Percentiles rank a stretch among this genome's conserved stretches.
phyloP scores from a whole-genome alignment of 2,329 filamentous ascomycete species.

The Cordyceps fumosorosea region DNA sequence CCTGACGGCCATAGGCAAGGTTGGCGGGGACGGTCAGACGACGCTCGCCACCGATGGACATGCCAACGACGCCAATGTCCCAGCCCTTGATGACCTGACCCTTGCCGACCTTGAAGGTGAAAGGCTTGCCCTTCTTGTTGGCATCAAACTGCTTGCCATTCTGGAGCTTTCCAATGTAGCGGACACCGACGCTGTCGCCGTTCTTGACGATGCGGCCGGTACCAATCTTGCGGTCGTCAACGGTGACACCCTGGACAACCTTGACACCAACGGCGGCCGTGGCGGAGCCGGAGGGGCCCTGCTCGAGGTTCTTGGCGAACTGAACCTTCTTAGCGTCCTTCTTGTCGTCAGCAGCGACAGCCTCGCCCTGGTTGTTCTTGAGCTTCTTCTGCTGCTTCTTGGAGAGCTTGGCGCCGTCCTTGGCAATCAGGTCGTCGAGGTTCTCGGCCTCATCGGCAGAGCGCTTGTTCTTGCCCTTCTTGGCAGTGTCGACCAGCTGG shows the following conservation, averaged over 20 bases:
- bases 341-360: slow-evolving; percentile 54
- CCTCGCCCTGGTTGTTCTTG: slow-evolving; percentile 96
- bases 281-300: slow-evolving; percentile 76
- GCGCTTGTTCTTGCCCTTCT: slow-evolving; percentile 91
- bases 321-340: slow-evolving; percentile 90
- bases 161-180: slow-evolving; percentile 95
- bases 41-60: slow-evolving; percentile 89
- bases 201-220: slow-evolving; percentile 80
- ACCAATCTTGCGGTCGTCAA: slow-evolving; percentile 93
- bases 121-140: slow-evolving; percentile 99
- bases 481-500: slow-evolving; percentile 46
- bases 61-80: slow-evolving; percentile 91
- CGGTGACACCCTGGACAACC: slow-evolving; percentile 78
- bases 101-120: slow-evolving; percentile 88
- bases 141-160: slow-evolving; percentile 95
- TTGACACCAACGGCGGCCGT: slow-evolving; percentile 60
- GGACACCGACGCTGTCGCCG: slow-evolving; percentile 84
- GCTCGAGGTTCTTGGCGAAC: slow-evolving; percentile 98
- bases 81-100: slow-evolving; percentile 98
- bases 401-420: slow-evolving; percentile 71
- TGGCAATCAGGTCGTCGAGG: slow-evolving; percentile 81
- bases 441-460: slow-evolving; percentile 70
- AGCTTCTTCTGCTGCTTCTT: slow-evolving; percentile 98
- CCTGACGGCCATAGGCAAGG: slow-evolving; percentile 83
- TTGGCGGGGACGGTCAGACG: slow-evolving; percentile 82